Percentiles rank a stretch among this genome's conserved stretches.
Conservation (phyloP, 441 rosid genomes). For the Eutrema salsugineum region DNA sequence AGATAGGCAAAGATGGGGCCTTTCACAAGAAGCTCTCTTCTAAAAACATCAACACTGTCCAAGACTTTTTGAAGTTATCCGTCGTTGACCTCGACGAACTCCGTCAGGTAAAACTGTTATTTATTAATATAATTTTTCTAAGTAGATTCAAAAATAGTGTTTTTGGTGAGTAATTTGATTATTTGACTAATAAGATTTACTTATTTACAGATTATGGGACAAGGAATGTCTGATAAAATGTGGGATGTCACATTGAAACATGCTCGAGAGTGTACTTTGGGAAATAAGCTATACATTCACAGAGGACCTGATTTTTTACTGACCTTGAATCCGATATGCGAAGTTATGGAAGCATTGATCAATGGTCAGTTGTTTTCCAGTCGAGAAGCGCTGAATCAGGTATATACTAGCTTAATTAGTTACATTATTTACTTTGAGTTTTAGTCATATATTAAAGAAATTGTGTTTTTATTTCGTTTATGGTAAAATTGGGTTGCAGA, state of each 20-base stretch:
- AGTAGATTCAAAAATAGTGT: not conserved
- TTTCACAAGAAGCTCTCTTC: constrained; percentile 68
- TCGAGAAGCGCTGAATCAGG: constrained; percentile 43
- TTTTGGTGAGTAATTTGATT: not conserved
- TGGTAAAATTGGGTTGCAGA: constrained; percentile 25
- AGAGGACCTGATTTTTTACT: constrained; percentile 33
- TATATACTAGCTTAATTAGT: constrained; percentile 9
- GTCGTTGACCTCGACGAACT: constrained; percentile 51
- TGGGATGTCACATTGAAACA: constrained; percentile 81
- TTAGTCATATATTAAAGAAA: not conserved
- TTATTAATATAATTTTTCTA: not conserved
- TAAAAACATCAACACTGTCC: constrained; percentile 51
- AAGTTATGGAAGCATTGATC: constrained; percentile 46
- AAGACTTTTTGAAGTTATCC: constrained; percentile 71
- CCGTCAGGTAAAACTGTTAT: constrained; percentile 37
- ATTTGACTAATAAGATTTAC: not conserved
- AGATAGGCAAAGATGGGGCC: constrained; percentile 84
- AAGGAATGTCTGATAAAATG: constrained; percentile 77
- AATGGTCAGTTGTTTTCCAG: constrained; percentile 35
- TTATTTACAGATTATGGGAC: constrained; percentile 54
- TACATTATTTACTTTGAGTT: not conserved
- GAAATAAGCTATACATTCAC: constrained; percentile 48
- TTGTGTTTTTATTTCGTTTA: not conserved
- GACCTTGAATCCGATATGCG: constrained; percentile 66
- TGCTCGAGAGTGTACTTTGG: constrained; percentile 66